These are phyloP conservation scores for Xylariaceae sp. DNA, from an alignment of 2,329 filamentous ascomycete genomes.

Conservation along the genomic window DNA sequence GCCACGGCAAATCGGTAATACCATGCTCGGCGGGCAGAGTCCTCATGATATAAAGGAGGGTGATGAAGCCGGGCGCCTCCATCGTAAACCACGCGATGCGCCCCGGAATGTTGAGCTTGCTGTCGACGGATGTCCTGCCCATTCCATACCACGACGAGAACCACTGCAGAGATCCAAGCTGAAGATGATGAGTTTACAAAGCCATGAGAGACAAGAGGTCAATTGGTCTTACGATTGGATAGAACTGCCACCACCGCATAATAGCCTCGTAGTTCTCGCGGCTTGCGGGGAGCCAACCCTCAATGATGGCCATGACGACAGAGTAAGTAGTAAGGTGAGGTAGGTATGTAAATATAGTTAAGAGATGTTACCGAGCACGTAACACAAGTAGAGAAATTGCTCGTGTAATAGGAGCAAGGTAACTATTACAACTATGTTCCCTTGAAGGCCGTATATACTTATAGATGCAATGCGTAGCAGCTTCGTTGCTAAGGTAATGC, in stretches of 20 bases:
- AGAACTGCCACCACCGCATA: constrained; percentile 60
- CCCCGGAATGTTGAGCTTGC: constrained; percentile 83
- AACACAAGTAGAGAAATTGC: neutral
- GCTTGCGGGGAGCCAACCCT: constrained; percentile 63
- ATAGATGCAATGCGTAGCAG: no score
- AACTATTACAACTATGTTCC: no score
- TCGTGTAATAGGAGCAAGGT: no score
- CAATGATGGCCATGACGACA: constrained; percentile 52
- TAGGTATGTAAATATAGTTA: no score
- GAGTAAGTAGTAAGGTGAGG: neutral
- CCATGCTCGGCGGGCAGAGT: constrained; percentile 66
- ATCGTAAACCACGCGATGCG: constrained; percentile 86
- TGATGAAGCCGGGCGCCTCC: constrained; percentile 80
- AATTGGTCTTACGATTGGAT: constrained; percentile 53
- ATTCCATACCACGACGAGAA: constrained; percentile 81
- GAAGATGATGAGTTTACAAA: constrained; percentile 15
- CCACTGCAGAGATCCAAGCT: constrained; percentile 81
- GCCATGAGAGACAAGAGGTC: neutral
- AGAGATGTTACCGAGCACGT: no score
- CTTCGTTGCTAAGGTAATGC: no score
- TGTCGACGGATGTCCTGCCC: constrained; percentile 84
- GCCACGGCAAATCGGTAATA: constrained; percentile 70
- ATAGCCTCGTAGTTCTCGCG: constrained; percentile 63
- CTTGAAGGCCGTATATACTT: no score
- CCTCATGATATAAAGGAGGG: constrained; percentile 78